Evolutionary conservation across 176 grass and related monocot species (phyloP).

Genomic region (Puya raimondii): DNA sequence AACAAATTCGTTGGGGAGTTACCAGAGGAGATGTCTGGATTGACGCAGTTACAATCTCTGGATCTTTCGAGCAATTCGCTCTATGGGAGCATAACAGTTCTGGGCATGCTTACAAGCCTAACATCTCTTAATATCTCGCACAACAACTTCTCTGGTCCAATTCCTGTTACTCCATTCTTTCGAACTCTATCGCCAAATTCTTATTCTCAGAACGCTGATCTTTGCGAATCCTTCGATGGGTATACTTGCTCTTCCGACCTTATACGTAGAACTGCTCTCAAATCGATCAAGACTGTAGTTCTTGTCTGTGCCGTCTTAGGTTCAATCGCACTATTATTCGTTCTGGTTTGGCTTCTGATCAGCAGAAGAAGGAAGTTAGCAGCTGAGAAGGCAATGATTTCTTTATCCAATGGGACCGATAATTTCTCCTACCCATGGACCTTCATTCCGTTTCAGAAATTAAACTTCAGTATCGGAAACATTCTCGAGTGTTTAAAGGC

Average conservation of each 20-base stretch:
- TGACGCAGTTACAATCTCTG: constrained; percentile 75
- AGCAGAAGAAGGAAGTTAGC: constrained; percentile 41
- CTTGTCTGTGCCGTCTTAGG: constrained; percentile 62
- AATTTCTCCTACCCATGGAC: constrained; percentile 95
- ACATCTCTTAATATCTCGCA: constrained; percentile 80
- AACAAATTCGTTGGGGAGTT: constrained; percentile 66
- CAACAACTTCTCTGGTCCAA: constrained; percentile 96
- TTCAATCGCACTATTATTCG: constrained; percentile 39
- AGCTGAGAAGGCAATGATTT: constrained; percentile 25
- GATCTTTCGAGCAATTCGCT: constrained; percentile 70
- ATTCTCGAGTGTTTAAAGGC: constrained; percentile 80
- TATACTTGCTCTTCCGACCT: constrained; percentile 53
- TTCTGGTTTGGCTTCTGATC: constrained; percentile 54
- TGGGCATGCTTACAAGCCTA: constrained; percentile 65
- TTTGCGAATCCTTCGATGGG: constrained; percentile 80
- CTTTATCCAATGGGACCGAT: constrained; percentile 32
- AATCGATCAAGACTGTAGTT: constrained; percentile 47
- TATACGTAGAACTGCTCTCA: constrained; percentile 53
- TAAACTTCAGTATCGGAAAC: constrained; percentile 59
- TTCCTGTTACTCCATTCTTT: constrained; percentile 82
- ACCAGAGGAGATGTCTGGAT: constrained; percentile 66
- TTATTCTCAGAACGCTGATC: constrained; percentile 43
- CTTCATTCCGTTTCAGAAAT: constrained; percentile 77
- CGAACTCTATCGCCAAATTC: constrained; percentile 56
- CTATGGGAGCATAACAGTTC: constrained; percentile 59